A percentile compares a stretch with the other conserved stretches of the same genome.
phyloP scores from a whole-genome alignment of 2,329 filamentous ascomycete species.

The Cordyceps fumosorosea region DNA sequence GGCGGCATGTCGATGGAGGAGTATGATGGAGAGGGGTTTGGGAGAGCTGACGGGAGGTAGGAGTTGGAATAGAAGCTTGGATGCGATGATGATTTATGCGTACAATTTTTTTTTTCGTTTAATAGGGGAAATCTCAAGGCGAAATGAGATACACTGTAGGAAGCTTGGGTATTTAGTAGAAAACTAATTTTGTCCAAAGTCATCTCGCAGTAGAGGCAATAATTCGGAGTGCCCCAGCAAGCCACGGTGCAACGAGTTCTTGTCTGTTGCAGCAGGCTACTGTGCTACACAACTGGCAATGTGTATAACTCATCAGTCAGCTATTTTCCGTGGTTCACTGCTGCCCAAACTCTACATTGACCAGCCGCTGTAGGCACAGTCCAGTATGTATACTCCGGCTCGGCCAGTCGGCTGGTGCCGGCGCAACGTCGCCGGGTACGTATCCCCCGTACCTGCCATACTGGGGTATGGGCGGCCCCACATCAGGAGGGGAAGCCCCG shows the following conservation, averaged over 20 bases:
- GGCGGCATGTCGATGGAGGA: constrained; percentile 12
- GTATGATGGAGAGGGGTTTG: not conserved
- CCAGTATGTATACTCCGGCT: not conserved
- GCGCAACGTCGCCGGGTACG: not conserved
- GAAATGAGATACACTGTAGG: too few species aligned
- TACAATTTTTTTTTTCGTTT: not conserved
- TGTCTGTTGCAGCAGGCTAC: too few species aligned
- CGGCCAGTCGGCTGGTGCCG: not conserved
- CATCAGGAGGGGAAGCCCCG: not conserved
- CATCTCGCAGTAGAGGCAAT: too few species aligned
- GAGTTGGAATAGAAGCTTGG: not conserved
- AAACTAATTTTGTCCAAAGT: too few species aligned
- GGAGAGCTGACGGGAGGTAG: not conserved
- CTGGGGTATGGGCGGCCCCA: constrained; percentile 1
- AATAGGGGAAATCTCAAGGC: too few species aligned
- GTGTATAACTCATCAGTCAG: not conserved
- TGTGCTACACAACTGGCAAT: too few species aligned
- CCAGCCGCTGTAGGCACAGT: not conserved
- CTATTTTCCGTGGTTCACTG: not conserved
- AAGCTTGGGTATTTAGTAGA: too few species aligned
- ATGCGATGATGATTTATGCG: not conserved
- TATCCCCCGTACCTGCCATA: constrained; percentile 2
- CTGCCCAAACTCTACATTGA: too few species aligned
- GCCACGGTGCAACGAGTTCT: too few species aligned
- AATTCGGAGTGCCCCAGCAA: too few species aligned